Base-by-base conservation (phyloP, 176 grass and related monocot genomes). In the Canna indica region DNA sequence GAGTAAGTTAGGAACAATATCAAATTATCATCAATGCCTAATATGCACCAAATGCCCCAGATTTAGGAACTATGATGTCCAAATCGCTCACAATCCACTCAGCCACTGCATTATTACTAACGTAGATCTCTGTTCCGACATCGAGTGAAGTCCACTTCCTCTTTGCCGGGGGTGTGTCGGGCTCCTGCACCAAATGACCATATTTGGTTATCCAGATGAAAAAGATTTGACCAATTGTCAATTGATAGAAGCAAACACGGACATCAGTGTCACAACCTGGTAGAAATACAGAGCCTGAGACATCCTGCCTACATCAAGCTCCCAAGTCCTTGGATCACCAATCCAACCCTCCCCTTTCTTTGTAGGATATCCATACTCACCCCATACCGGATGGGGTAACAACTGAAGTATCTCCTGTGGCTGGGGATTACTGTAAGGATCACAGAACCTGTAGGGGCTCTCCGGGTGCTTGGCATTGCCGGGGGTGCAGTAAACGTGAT, bases 371-470 rank as follows among this genome's bases (percentile, higher is more conserved):
- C 92, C 92, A 41, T 84, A 91, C 69, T 86, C 85, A 3, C 70
- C 85, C 92, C 92, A 91, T 45, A 86, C 88, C 1, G 83, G 88
- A 78, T 96, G 88, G 0, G 92, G 92, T 11, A 91, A 15, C 47
- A 96, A 70, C 81, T 96, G 92, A 30, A 96, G 52, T 20, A 96
- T 96, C 85, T 96, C 91, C 76, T 96, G 91, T 64, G 91, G 73
- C 81, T 96, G 88, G 44, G 91, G 91, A 76, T 96, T 96, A 83
- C 91, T 96, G 68, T 96, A 96, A 13, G 91, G 45, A 65, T 96
- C 91, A 54, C 91, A 96, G 79, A 80, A 96, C 12, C 83, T 85
- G 47, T 88, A 91, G 20, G 88, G 85, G 68, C 78, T 70, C 85
- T 88, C 83, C 20, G 91, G 81, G 56, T 61, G 28, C 64, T 41